Base-by-base conservation (phyloP, 2,329 filamentous ascomycete species). In the Talaromyces sp. region DNA sequence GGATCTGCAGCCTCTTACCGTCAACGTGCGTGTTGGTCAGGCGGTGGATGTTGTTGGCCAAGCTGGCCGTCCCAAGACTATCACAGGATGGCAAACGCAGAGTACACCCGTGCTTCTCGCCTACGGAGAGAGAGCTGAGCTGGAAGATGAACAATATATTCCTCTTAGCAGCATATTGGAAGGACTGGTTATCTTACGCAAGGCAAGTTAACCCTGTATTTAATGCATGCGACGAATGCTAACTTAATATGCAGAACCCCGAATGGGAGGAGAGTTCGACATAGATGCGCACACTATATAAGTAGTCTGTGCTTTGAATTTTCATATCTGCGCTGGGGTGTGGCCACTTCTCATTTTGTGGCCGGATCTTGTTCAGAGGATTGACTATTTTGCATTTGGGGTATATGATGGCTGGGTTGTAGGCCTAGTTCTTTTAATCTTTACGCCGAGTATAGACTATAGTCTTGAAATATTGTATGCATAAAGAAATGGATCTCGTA, bases 51-150 rank as follows among this genome's bases (percentile, higher is more conserved):
- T 99, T 50, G 95, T 99, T 47, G 96, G 95, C 57, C 95, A 98
- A 77, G 95, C 96, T 12, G 95, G 95, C 74, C 87, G 94, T 65
- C 95, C 95, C 68, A 98, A 99, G 88, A 99, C 95, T 2, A 99
- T 99, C 71, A 99, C 95, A 9, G 95, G 95, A 59, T 99, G 95
- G 95, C 95, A 99, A 79, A 99, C 95, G 67, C 95, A 99, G 82
- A 97, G 91, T 81, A 99, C 95, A n/a, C 95, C 95, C 0, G 95
- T 99, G 54, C 82, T 99, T 63, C 81, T 99, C 69, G 89, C 91
- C n/a, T 89, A 96, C 72, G 95, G 96, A 33, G 95, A 99, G 82
- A 85, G 96, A 70, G 95, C 95, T 9, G 95, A 99, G 82, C 82
- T 99, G 57, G 95, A 99, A 77, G 95, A 99, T 71, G 95, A 99